Percentiles rank a stretch among this genome's conserved stretches.
These are phyloP conservation scores for Daucus carota DNA, from an alignment of 129 eudicot species.

Conservation along the genomic window DNA sequence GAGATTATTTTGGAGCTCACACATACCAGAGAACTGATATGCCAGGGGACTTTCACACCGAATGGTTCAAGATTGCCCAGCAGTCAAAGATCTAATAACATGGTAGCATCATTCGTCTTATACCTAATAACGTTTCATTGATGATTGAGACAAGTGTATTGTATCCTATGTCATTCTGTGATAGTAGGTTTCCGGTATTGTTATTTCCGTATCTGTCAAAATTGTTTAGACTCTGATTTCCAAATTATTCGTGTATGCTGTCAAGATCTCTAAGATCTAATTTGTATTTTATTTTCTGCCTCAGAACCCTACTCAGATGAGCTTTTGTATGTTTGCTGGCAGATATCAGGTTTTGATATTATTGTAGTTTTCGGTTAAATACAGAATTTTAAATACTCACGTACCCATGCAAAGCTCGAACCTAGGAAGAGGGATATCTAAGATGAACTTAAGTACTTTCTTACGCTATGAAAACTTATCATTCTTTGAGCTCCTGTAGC, in stretches of 20 bases:
- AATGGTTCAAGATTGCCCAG: slow-evolving; percentile 63
- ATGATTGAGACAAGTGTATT: slow-evolving; percentile 10
- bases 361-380: too few relatives aligned
- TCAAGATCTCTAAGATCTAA: slow-evolving; percentile 8
- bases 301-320: background rate
- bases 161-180: background rate
- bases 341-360: background rate
- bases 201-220: background rate
- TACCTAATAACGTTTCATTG: slow-evolving; percentile 9
- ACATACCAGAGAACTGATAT: slow-evolving; percentile 59
- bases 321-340: slow-evolving; percentile 1
- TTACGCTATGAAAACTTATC: background rate
- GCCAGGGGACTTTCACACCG: slow-evolving; percentile 56
- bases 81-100: slow-evolving; percentile 36
- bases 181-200: background rate
- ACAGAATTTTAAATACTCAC: background rate
- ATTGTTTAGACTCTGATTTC: background rate
- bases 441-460: background rate
- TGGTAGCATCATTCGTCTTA: background rate
- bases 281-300: slow-evolving; percentile 1
- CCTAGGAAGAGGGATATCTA: too few relatives aligned
- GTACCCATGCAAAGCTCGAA: background rate
- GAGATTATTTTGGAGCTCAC: slow-evolving; percentile 70
- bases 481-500: background rate
- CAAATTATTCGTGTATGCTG: slow-evolving; percentile 9